Evolutionary conservation across 495 filamentous ascomycete species (phyloP).

Genomic region (Xylaria flabelliformis): DNA sequence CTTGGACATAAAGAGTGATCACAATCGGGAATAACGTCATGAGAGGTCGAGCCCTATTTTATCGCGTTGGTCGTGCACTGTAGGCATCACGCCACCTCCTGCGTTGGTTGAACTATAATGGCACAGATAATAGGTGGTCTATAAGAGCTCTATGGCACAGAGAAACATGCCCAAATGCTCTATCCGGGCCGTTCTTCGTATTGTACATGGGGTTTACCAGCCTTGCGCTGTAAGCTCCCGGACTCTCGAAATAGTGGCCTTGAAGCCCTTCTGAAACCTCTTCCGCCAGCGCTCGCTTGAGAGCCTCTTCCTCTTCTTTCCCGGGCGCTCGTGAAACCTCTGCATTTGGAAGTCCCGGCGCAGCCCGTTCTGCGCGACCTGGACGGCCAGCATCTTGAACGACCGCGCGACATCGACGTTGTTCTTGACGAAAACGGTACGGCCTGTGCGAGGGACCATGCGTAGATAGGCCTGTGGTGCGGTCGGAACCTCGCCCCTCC

Average conservation of each 20-base stretch:
- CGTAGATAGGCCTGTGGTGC: slow-evolving; percentile 43
- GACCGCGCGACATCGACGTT: slow-evolving; percentile 61
- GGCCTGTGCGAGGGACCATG: slow-evolving; percentile 61
- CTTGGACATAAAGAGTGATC: neutral
- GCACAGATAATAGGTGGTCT: slow-evolving; percentile 25
- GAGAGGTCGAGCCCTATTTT: neutral
- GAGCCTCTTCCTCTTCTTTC: slow-evolving; percentile 76
- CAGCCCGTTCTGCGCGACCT: slow-evolving; percentile 58
- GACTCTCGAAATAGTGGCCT: slow-evolving; percentile 62
- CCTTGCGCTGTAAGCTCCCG: slow-evolving; percentile 73
- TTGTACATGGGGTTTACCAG: slow-evolving; percentile 59
- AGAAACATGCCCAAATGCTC: neutral
- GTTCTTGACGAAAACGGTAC: slow-evolving; percentile 59
- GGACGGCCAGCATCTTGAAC: slow-evolving; percentile 56
- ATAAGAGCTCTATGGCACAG: slow-evolving; percentile 28
- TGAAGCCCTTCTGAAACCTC: slow-evolving; percentile 71
- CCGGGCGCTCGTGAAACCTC: slow-evolving; percentile 72
- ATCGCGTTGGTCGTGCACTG: neutral
- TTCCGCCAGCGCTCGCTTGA: slow-evolving; percentile 68
- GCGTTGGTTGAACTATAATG: neutral
- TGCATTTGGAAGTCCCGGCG: slow-evolving; percentile 56
- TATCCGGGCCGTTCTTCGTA: slow-evolving; percentile 21
- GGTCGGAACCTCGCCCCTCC: slow-evolving; percentile 22
- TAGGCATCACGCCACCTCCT: neutral
- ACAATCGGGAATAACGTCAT: neutral